A percentile compares a stretch with the other conserved stretches of the same genome.
These are phyloP conservation scores for Cyberlindnera petersonii DNA, from an alignment of 805 yeast genomes.

Conservation along the genomic window DNA sequence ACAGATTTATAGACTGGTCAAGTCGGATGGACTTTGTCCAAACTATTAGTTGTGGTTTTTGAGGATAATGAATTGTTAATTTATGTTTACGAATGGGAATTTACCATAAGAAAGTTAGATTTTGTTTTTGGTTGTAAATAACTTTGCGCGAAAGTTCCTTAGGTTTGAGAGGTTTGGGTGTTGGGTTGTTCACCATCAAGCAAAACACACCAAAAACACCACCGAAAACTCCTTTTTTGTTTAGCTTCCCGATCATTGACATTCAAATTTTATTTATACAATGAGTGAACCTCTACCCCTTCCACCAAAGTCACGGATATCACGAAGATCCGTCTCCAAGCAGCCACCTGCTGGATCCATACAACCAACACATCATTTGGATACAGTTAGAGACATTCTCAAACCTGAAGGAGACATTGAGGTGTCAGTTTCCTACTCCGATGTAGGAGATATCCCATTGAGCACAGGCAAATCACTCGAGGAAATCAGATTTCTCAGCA, in stretches of 20 bases:
- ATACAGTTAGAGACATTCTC: conserved; percentile 4
- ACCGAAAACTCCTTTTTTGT: too few species aligned
- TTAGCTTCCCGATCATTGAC: background rate
- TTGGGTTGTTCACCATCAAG: background rate
- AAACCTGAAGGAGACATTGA: conserved; percentile 4
- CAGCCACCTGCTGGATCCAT: conserved; percentile 14
- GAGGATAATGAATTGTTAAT: too few species aligned
- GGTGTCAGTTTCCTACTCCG: too few species aligned
- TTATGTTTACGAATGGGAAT: too few species aligned
- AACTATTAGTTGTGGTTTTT: too few species aligned
- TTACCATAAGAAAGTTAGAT: too few species aligned
- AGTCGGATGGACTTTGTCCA: conserved; percentile 64
- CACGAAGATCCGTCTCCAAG: conserved; percentile 18
- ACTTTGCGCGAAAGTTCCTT: background rate
- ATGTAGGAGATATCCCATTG: conserved; percentile 2
- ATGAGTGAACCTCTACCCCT: background rate
- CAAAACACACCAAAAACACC: background rate
- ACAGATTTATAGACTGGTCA: conserved; percentile 49
- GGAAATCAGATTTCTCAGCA: conserved; percentile 17
- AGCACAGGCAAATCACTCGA: conserved; percentile 15
- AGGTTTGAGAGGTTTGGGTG: background rate
- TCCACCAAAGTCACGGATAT: conserved; percentile 8
- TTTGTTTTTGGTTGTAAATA: conserved; percentile 2
- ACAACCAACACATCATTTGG: conserved; percentile 4
- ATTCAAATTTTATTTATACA: background rate